Conservation (phyloP, 1,284 basidiomycete genomes). For the Boletus sp. region DNA sequence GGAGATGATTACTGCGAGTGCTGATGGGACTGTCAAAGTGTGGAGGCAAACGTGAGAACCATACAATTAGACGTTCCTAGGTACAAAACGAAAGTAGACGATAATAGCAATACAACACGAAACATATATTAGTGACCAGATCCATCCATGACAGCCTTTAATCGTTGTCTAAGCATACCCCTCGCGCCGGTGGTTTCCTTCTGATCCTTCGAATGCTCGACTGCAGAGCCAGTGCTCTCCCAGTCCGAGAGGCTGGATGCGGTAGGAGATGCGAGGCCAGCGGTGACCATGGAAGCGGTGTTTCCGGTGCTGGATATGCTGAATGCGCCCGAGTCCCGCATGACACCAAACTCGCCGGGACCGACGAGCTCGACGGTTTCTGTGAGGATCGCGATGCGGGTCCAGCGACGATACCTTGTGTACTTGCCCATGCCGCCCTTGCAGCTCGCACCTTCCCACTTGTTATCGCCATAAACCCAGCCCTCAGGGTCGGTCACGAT, state of each 20-base stretch:
- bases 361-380: slow-evolving; percentile 66
- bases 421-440: slow-evolving; percentile 91
- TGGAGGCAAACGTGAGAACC: slow-evolving; percentile 53
- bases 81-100: not conserved
- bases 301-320: slow-evolving; percentile 13
- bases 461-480: slow-evolving; percentile 95
- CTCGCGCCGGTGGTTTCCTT: slow-evolving; percentile 19
- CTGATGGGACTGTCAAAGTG: slow-evolving; percentile 82
- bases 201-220: slow-evolving; percentile 22
- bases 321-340: slow-evolving; percentile 30
- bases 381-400: slow-evolving; percentile 72
- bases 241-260: slow-evolving; percentile 30
- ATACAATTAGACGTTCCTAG: not conserved
- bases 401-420: slow-evolving; percentile 82
- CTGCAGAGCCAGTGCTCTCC: slow-evolving; percentile 31
- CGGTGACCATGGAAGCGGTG: slow-evolving; percentile 30
- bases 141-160: slow-evolving; percentile 34
- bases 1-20: slow-evolving; percentile 85
- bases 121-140: slow-evolving; percentile 19
- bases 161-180: slow-evolving; percentile 28
- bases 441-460: slow-evolving; percentile 81
- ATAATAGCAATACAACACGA: slow-evolving; percentile 25
- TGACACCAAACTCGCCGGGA: slow-evolving; percentile 34
- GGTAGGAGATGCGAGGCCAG: slow-evolving; percentile 27
- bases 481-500: slow-evolving; percentile 80